phyloP scores from a whole-genome alignment of 2,329 filamentous ascomycete species.

The Ophiostoma ips region DNA sequence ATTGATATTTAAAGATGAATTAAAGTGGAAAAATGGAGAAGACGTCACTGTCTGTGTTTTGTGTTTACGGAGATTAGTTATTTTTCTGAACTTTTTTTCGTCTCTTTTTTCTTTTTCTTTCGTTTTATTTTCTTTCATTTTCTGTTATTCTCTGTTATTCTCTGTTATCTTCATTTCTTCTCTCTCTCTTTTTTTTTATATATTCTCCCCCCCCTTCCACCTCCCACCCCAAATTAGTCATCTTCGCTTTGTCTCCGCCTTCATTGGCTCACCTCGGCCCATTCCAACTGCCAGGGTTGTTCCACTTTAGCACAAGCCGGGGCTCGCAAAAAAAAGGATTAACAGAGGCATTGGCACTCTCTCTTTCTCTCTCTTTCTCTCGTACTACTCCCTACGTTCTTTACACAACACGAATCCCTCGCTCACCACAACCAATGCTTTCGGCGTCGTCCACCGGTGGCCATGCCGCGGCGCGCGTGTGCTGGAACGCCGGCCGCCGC shows the following conservation, averaged over 20 bases:
- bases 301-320: background rate
- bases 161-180: background rate
- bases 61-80: background rate
- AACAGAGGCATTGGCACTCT: too few relatives aligned
- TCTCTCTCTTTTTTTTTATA: too few relatives aligned
- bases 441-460: conserved; percentile 5
- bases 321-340: background rate
- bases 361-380: background rate
- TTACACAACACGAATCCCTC: background rate
- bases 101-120: background rate
- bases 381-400: background rate
- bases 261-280: background rate
- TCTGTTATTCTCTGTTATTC: background rate
- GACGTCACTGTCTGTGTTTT: background rate
- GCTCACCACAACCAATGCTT: background rate
- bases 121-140: background rate
- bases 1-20: background rate
- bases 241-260: background rate
- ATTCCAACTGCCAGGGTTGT: background rate
- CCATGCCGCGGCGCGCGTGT: conserved; percentile 6
- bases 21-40: background rate
- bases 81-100: background rate
- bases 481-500: conserved; percentile 5
- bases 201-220: background rate
- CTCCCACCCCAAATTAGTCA: background rate